Percentiles rank a stretch among this genome's conserved stretches.
phyloP scores from a whole-genome alignment of 129 eudicot genomes.

The Chrysanthemum seticuspe region DNA sequence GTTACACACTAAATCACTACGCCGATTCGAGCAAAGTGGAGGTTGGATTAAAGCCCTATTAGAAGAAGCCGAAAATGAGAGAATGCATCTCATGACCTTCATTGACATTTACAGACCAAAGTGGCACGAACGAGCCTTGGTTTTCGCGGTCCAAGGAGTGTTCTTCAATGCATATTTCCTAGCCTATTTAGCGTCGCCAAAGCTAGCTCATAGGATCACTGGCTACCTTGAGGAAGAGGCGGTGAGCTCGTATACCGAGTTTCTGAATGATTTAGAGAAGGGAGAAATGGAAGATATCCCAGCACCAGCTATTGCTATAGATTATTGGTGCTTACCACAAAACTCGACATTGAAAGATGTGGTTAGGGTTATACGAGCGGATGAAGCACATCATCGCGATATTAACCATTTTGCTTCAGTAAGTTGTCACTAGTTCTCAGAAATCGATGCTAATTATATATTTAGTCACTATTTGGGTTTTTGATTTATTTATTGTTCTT shows the following conservation, averaged over 20 bases:
- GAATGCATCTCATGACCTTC: constrained; percentile 66
- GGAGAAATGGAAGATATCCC: constrained; percentile 43
- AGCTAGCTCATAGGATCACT: constrained; percentile 49
- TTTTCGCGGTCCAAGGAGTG: constrained; percentile 51
- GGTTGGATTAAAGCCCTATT: constrained; percentile 58
- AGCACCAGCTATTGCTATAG: constrained; percentile 54
- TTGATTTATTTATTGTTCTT: neutral
- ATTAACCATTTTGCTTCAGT: constrained; percentile 53
- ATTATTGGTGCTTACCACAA: constrained; percentile 51
- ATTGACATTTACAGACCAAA: constrained; percentile 38
- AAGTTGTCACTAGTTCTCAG: neutral
- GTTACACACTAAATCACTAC: constrained; percentile 50
- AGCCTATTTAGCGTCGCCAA: constrained; percentile 51
- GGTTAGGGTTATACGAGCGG: constrained; percentile 45
- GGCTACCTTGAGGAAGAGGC: constrained; percentile 62
- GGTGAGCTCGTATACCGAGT: constrained; percentile 53
- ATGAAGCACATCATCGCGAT: constrained; percentile 57
- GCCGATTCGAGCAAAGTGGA: constrained; percentile 63
- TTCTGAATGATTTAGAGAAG: constrained; percentile 44
- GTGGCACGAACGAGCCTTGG: constrained; percentile 58
- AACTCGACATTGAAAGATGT: constrained; percentile 45
- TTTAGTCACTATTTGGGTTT: neutral
- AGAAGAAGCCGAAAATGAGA: constrained; percentile 62
- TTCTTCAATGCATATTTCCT: constrained; percentile 55
- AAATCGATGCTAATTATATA: neutral